phyloP scores from a whole-genome alignment of 2,329 filamentous ascomycete species.

The Penicillium brasilianum region DNA sequence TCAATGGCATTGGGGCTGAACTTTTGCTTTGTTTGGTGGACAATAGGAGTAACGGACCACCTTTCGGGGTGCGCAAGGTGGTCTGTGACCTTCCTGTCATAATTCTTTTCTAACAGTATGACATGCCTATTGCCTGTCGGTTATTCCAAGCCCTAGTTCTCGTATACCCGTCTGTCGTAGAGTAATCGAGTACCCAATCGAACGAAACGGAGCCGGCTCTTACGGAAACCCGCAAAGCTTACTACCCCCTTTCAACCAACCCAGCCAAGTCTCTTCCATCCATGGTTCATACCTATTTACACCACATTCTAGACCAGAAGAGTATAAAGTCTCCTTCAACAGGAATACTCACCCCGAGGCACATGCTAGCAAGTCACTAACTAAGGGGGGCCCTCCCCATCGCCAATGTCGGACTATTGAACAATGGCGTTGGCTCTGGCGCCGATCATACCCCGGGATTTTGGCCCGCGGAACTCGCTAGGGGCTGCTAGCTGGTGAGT shows the following conservation, averaged over 20 bases:
- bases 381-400: not conserved
- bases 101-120: not conserved
- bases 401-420: slow-evolving; percentile 8
- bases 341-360: too few relatives aligned
- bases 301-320: not conserved
- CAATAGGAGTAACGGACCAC: not conserved
- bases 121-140: not conserved
- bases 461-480: not conserved
- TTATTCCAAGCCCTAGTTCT: not conserved
- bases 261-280: not conserved
- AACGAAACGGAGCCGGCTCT: not conserved
- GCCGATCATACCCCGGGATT: slow-evolving; percentile 18
- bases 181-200: too few relatives aligned
- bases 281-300: too few relatives aligned
- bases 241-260: not conserved
- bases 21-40: not conserved
- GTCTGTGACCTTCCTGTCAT: slow-evolving; percentile 3
- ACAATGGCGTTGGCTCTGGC: slow-evolving; percentile 6
- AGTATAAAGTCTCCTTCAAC: not conserved
- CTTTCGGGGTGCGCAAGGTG: not conserved
- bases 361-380: not conserved
- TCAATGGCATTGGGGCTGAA: not conserved
- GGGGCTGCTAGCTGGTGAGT: too few relatives aligned
- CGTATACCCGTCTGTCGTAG: not conserved
- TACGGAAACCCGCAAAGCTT: not conserved